Base-by-base conservation (phyloP, 176 grass and related monocot genomes). In the Alloteropsis semialata region DNA sequence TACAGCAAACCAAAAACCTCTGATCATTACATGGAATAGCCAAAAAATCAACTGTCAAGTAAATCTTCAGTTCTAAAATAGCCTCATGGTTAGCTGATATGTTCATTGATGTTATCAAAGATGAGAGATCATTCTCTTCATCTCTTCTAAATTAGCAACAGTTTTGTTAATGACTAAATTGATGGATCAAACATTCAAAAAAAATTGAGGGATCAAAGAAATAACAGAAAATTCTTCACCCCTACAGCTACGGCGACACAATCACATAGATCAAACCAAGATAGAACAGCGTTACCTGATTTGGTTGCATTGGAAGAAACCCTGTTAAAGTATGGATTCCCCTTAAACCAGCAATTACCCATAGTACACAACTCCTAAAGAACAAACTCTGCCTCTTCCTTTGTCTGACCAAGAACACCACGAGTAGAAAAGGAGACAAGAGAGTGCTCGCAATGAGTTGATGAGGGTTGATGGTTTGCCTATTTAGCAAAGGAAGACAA, bases 281-380 rank as follows among this genome's bases (percentile, higher is more conserved):
- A 68, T 72, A 88, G 27, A 38, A 38, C 11, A 91, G 42, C 2
- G 64, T 64, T 82, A 96, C 91, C 88, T 91, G 91, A 89, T 74
- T 96, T 96, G n/a, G 86, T 86, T 30, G 83, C 84, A 27, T 87
- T 96, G 45, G 93, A 96, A 84, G 81, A 91, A 86, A 96, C 94
- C 85, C 88, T 93, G 66, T 96, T 87, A 44, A 93, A 82, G 67
- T 85, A 93, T 46, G 85, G 70, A 51, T 75, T 86, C 45, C 84
- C 66, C 28, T 72, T 81, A 72, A 84, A 89, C 80, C 81, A 96
- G 60, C 91, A 91, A 82, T 96, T 96, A 38, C 91, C 94, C 91
- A 93, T 96, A 54, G 38, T 6, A 57, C 53, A 48, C 64, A 56
- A 65, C 22, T 85, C 45, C 78, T 56, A 77, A 72, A 24, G 72